phyloP scores from a whole-genome alignment of 148 eudicot genomes.

The Rhododendron henanense region DNA sequence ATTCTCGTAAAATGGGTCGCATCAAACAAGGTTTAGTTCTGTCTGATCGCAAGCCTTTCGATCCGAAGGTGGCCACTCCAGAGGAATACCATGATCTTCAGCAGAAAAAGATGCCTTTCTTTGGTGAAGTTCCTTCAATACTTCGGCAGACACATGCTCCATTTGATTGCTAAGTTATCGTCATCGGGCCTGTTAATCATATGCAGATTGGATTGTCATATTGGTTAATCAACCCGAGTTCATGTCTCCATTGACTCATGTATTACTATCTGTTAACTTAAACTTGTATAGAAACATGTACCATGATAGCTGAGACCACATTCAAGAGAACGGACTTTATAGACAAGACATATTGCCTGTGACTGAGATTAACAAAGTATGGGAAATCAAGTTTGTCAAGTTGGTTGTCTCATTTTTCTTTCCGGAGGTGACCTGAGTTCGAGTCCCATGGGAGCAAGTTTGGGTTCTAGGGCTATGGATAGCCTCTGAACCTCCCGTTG shows the following conservation, averaged over 20 bases:
- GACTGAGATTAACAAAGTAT: neutral
- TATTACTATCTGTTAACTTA: neutral
- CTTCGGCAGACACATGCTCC: neutral
- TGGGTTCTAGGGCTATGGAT: no score
- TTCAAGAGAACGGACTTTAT: neutral
- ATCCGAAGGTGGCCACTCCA: conserved; percentile 34
- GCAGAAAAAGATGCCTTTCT: conserved; percentile 62
- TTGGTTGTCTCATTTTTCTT: no score
- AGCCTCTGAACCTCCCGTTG: no score
- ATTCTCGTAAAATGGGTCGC: conserved; percentile 62
- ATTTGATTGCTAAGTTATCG: neutral
- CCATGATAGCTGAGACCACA: neutral
- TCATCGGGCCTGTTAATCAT: neutral
- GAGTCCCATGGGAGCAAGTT: no score
- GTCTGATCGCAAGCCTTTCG: conserved; percentile 34
- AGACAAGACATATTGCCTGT: neutral
- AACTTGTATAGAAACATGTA: neutral
- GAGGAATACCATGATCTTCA: conserved; percentile 56
- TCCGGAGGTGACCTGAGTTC: no score
- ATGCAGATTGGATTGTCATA: neutral
- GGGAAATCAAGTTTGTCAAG: no score
- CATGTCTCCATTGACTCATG: neutral
- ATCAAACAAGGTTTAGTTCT: conserved; percentile 70
- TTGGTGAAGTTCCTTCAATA: conserved; percentile 42
- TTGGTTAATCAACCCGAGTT: neutral